Evolutionary conservation across 2,329 filamentous ascomycete species (phyloP), one percentile per base, ranked within the genome.

Genomic region (Penicillium hordei): DNA sequence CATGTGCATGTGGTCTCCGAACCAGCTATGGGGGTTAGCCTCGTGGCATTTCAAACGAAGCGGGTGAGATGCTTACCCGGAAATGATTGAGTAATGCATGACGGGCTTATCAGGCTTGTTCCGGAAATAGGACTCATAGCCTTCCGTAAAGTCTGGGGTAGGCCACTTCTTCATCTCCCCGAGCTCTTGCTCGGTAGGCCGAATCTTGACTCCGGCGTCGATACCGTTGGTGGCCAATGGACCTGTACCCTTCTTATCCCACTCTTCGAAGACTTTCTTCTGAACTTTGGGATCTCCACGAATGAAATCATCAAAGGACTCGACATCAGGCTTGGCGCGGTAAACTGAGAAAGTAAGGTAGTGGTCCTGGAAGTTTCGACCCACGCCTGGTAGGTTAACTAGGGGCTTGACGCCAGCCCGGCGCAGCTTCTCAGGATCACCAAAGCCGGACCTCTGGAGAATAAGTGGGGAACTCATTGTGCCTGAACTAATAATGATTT

Each of bases 21-120:
- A 78, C 70, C 72, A 78, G 36, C 72, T 74, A 50, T 9, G 3
- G 19, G 5, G 34, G 39, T 66, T 51, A 66, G 64, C 34, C 31
- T 23, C 8, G 44, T 34, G 27, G 15, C 15, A n/a, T n/a, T 9
- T 1, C 5, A 29, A 25, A 9, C 3, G 10, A n/a, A 43, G 5
- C 13, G 2, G 6, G 12, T 27, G 5, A 15, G 10, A 21, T 33
- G 59, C 71, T 65, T 68, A 80, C 61, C 87, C 87, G 17, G 88
- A 79, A 68, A 93, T 91, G 55, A 92, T 84, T 1, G 83, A 88
- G 76, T 93, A 93, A 71, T 93, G 90, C 89, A 93, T 93, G 43
- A 93, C 89, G 0, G 89, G 90, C 81, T 93, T 93, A 75, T 93
- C 89, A 1, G 89, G 89, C 79, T 92, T 92, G 71, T 93, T 76